Evolutionary conservation across 2,329 filamentous ascomycete genomes (phyloP), one percentile per base, ranked within the genome.

Genomic region (Aspergillus clavatus): DNA sequence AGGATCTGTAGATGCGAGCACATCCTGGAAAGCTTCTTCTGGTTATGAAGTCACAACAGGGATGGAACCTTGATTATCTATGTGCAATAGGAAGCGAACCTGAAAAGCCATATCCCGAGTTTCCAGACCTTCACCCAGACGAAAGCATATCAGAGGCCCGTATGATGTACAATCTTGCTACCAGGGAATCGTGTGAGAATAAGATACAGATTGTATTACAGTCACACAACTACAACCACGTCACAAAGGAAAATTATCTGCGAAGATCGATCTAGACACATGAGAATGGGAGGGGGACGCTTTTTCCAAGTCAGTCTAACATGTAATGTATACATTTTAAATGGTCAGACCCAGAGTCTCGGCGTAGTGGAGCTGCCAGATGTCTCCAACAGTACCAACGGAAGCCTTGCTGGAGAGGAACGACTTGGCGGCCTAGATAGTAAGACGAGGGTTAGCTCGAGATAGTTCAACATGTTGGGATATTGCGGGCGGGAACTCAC

Each of bases 331-430:
- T 65, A 63, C 62, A 66, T 49, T 66, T 81, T 94, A 98, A 80
- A 95, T 89, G 70, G 84, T 88, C 67, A 98, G 81, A 60, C 91
- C 94, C 69, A 98, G 78, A 67, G 98, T 93, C 73, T 90, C 87
- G 56, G 89, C 93, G 67, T 85, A 98, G 46, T 93, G 93, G 66
- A 98, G 82, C 62, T 85, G 80, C 71, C 88, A 86, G 60, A 98
- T 80, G 69, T 98, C 93, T 70, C 93, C 93, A 52, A 97, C 89
- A 47, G 88, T 79, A 52, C 89, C 86, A 53, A 96, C 87, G 43
- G 88, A 85, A 41, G 91, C 90, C 80, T 90, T 97, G 71, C 82
- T 83, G 57, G 90, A 86, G 55, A 97, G 77, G 59, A 96, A 79
- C 65, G 84, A 77, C 79, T 95, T 94, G 64, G 90, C 90, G 64